These are phyloP conservation scores for Pyrenophora tritici-repentis DNA, from an alignment of 2,329 filamentous ascomycete species.

Conservation along the genomic window DNA sequence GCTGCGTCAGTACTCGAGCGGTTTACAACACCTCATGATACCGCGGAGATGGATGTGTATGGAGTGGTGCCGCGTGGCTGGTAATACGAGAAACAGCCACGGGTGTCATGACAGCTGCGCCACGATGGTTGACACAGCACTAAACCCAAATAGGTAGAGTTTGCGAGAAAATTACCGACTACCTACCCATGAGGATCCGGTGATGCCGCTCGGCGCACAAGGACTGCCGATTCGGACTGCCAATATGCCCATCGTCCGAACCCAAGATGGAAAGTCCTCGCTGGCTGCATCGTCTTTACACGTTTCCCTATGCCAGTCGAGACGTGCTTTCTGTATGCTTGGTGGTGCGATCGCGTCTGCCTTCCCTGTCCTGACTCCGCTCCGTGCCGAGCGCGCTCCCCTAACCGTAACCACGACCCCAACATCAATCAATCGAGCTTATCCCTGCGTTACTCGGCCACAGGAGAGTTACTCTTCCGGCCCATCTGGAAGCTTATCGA, in stretches of 20 bases:
- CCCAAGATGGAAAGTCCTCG: slow-evolving; percentile 16
- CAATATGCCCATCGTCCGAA: slow-evolving; percentile 10
- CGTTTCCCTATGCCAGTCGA: slow-evolving; percentile 15
- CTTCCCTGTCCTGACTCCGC: slow-evolving; percentile 10
- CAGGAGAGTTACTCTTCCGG: slow-evolving; percentile 5
- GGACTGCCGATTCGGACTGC: slow-evolving; percentile 16
- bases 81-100: slow-evolving; percentile 2
- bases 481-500: slow-evolving; percentile 14
- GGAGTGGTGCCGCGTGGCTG: background rate
- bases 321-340: slow-evolving; percentile 5
- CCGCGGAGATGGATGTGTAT: background rate
- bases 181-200: slow-evolving; percentile 14
- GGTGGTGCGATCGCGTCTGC: slow-evolving; percentile 19
- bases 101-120: slow-evolving; percentile 10
- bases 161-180: slow-evolving; percentile 28
- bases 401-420: slow-evolving; percentile 1
- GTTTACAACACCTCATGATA: slow-evolving; percentile 5
- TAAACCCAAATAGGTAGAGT: slow-evolving; percentile 22
- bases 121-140: slow-evolving; percentile 5
- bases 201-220: slow-evolving; percentile 13
- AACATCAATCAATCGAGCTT: slow-evolving; percentile 14
- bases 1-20: slow-evolving; percentile 28
- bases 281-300: slow-evolving; percentile 11
- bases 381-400: background rate
- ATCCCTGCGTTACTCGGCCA: slow-evolving; percentile 16